Evolutionary conservation across 805 yeast genomes (phyloP), one percentile per base, ranked within the genome.

Genomic region (Ogataea henricii): DNA sequence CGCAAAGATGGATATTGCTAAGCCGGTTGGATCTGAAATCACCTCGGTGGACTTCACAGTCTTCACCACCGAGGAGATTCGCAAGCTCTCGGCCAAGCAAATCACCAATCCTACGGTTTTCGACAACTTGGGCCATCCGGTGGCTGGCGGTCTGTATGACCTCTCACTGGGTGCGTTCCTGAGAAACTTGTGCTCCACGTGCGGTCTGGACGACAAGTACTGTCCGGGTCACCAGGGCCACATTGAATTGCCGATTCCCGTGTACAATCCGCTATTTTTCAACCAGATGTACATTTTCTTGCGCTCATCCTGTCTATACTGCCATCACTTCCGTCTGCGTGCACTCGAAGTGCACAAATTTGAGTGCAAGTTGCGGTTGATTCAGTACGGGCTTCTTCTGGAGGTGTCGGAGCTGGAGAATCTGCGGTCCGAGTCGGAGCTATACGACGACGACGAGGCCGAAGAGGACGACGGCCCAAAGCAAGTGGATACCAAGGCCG

Each of bases 161-260:
- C 77, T 92, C 52, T 83, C 96, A n/a, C 72, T 94, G 34, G 99
- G 99, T 56, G 98, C 99, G 0, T 94, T 90, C 62, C 73, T 89
- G 53, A 79, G 85, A 62, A 89, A 92, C 66, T 76, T 87, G 49
- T 90, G 99, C 79, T 78, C 94, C 18, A 92, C 98, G 1, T 94
- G 99, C 79, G 97, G 98, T 16, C 75, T 92, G 53, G 96, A 91
- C 65, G 97, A 92, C 58, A 83, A 86, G 63, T 84, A 81, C 59
- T 94, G 99, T 73, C 97, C 97, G 3, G 99, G 99, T 40, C 99
- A 94, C 68, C 89, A 90, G 68, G 99, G 99, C 52, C 99, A 94
- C 68, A 90, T 94, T 54, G 97, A 92, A 66, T 77, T 94, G 54
- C 99, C 99, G 5, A 85, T 90, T 35, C 96, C 98, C 3, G 95